phyloP scores from a whole-genome alignment of 768 basidiomycete genomes.

The Kondoa subrosea region DNA sequence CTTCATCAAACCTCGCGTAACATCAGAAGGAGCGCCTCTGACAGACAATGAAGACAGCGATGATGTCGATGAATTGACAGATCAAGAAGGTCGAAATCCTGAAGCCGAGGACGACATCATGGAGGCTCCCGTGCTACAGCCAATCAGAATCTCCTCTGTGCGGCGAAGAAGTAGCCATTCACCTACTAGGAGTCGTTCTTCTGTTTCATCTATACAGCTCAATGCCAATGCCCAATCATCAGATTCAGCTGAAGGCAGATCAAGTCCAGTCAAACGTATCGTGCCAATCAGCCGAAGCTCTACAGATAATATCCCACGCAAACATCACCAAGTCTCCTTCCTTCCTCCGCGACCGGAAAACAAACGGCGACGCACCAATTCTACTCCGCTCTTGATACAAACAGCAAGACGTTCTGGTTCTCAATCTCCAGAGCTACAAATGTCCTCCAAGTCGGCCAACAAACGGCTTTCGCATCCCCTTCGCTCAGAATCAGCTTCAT shows the following conservation, averaged over 20 bases:
- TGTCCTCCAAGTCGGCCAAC: background rate
- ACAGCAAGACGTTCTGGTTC: background rate
- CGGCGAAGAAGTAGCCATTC: background rate
- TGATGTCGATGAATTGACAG: no score
- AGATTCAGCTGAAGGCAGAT: background rate
- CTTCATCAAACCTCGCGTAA: no score
- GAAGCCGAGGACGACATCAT: no score
- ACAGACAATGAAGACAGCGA: no score
- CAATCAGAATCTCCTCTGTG: background rate
- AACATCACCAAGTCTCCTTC: background rate
- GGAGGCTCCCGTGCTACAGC: background rate
- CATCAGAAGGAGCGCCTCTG: no score
- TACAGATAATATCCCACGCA: background rate
- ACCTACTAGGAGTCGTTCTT: background rate
- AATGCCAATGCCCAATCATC: no score
- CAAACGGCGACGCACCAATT: background rate
- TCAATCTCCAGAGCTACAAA: background rate
- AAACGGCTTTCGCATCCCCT: background rate
- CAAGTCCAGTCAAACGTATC: background rate
- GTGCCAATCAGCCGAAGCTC: background rate
- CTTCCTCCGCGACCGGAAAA: background rate
- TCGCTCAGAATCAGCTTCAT: background rate
- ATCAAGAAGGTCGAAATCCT: no score
- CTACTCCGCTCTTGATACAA: background rate
- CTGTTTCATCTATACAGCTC: background rate